Conservation (phyloP, 495 filamentous ascomycete species). For the Friedmanniomyces endolithicus region DNA sequence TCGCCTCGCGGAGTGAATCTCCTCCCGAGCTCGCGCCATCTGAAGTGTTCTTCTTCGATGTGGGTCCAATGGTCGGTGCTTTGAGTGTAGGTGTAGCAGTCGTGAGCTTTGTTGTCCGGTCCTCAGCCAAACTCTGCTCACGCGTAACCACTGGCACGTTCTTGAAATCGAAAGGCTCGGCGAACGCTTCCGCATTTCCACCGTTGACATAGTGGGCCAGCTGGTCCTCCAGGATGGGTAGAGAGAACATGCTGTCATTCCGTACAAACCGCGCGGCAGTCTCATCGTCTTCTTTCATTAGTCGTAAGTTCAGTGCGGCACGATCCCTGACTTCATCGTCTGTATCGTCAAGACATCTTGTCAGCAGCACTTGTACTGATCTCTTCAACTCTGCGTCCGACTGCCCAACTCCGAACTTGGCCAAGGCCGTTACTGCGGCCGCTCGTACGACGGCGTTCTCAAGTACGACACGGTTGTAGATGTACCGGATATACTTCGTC, state of each 20-base stretch:
- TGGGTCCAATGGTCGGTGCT: conserved; percentile 67
- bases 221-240: conserved; percentile 93
- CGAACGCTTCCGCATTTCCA: conserved; percentile 71
- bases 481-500: conserved; percentile 97
- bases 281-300: conserved; percentile 76
- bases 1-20: conserved; percentile 58
- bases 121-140: conserved; percentile 94
- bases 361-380: conserved; percentile 84
- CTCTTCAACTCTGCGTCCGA: conserved; percentile 94
- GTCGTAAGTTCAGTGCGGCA: conserved; percentile 77
- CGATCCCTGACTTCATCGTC: conserved; percentile 97
- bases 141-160: conserved; percentile 88
- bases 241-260: conserved; percentile 85
- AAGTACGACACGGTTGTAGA: conserved; percentile 95
- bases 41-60: conserved; percentile 38
- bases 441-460: conserved; percentile 95
- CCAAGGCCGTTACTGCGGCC: conserved; percentile 86
- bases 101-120: conserved; percentile 89
- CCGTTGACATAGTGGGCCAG: conserved; percentile 96
- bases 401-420: conserved; percentile 95
- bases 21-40: conserved; percentile 52
- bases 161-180: conserved; percentile 74
- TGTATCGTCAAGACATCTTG: conserved; percentile 86
- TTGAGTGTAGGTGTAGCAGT: conserved; percentile 88
- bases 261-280: conserved; percentile 75